Conservation (phyloP, 768 basidiomycete genomes). For the Boletus sensibilis region DNA sequence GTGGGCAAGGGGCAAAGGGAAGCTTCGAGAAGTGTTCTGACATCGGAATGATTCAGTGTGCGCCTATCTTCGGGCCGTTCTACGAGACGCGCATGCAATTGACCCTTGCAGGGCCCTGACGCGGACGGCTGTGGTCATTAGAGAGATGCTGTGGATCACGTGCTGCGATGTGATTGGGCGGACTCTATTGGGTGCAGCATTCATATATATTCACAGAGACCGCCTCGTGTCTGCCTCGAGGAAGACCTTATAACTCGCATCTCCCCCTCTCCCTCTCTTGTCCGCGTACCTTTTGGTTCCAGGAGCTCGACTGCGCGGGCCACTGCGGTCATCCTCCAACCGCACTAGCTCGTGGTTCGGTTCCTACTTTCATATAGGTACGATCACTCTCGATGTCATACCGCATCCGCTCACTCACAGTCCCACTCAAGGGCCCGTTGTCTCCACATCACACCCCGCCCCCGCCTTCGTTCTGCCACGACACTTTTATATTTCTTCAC, state of each 20-base stretch:
- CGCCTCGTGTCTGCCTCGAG: conserved; percentile 33
- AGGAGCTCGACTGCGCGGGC: conserved; percentile 26
- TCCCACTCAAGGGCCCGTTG: background rate
- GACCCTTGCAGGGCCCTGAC: background rate
- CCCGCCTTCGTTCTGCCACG: conserved; percentile 19
- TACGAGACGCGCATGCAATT: background rate
- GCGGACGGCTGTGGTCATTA: background rate
- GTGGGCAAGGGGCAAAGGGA: background rate
- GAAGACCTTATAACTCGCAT: conserved; percentile 19
- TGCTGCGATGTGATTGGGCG: conserved; percentile 22
- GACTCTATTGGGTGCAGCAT: conserved; percentile 12
- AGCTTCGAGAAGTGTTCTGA: background rate
- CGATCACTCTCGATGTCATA: background rate
- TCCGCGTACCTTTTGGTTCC: conserved; percentile 18
- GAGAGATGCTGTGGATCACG: conserved; percentile 25
- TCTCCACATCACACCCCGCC: background rate
- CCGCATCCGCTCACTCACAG: background rate
- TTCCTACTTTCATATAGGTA: conserved; percentile 14
- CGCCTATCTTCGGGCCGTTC: background rate
- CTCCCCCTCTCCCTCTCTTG: background rate
- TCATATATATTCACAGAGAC: conserved; percentile 9
- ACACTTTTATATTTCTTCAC: conserved; percentile 21
- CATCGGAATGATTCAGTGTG: background rate
- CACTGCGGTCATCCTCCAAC: conserved; percentile 24
- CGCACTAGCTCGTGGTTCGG: conserved; percentile 15